Evolutionary conservation across 202 grass and related monocot genomes (phyloP).

Genomic region (Cymbopogon flexuosus): DNA sequence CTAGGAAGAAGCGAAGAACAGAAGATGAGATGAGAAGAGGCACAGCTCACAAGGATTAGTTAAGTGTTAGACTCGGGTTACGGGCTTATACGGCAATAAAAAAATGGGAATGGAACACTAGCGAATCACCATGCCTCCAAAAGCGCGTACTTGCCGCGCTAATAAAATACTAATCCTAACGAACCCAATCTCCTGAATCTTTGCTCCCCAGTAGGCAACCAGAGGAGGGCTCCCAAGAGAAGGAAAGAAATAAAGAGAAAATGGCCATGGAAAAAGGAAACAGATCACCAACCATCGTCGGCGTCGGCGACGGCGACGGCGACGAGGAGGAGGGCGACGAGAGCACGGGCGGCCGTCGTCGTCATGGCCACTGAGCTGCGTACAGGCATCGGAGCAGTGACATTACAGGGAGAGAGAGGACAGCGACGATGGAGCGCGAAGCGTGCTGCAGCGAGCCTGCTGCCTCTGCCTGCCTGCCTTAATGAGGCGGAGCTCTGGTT

Average conservation of each 20-base stretch:
- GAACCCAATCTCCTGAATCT: conserved; percentile 31
- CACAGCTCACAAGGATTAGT: conserved; percentile 44
- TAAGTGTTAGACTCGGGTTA: conserved; percentile 29
- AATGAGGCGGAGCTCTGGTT: conserved; percentile 22
- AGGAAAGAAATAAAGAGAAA: not conserved
- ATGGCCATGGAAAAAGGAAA: not conserved
- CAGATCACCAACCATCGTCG: conserved; percentile 28
- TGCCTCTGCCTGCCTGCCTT: conserved; percentile 9
- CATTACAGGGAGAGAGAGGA: conserved; percentile 26
- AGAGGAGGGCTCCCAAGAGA: not conserved
- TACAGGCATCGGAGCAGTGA: not conserved
- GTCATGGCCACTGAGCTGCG: conserved; percentile 4
- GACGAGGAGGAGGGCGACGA: conserved; percentile 29
- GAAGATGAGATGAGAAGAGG: not conserved
- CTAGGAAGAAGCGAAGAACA: conserved; percentile 2
- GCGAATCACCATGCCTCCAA: conserved; percentile 47
- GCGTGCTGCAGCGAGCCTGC: not conserved
- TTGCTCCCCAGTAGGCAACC: conserved; percentile 35
- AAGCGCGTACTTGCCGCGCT: conserved; percentile 45
- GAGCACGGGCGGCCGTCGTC: conserved; percentile 5
- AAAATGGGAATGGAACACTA: conserved; percentile 24
- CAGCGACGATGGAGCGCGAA: not conserved
- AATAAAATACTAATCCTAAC: conserved; percentile 57
- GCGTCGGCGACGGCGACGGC: conserved; percentile 33
- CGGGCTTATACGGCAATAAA: conserved; percentile 35